Base-by-base conservation (phyloP, 1,284 basidiomycete species). In the Apiotrichum siamense region DNA sequence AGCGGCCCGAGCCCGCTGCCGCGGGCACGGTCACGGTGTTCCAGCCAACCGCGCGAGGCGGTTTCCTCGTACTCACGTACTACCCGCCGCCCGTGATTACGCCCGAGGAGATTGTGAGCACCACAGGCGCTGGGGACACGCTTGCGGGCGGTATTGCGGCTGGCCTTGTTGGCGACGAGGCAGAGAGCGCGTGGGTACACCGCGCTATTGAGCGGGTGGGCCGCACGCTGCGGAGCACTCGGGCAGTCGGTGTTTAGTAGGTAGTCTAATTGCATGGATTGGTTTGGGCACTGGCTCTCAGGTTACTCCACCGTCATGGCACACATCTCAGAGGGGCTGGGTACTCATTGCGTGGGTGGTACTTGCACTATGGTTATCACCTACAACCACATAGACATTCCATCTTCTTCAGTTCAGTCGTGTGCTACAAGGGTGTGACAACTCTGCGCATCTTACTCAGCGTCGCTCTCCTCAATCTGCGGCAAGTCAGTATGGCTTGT, bases 121-220 rank as follows among this genome's bases (percentile, higher is more conserved):
- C 89, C 11, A 96, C 91, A 0, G 92, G 92, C 3, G 91, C 88
- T 2, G 92, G 92, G 0, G 91, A 97, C 71, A 84, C 88, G 3
- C 80, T 93, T 20, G 88, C 88, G 4, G 90, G 89, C 9, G 80
- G 84, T 0, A 65, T 92, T 20, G 70, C 76, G 17, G 66, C 73
- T 13, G 69, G 69, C 2, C 49, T 75, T 31, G 29, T 66, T 2
- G 21, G 43, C 11, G 52, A 49, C 0, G 21, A 25, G 24, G 50
- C 24, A 4, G 52, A 53, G 39, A 13, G 17, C 12, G 61, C 52
- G 36, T 70, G 61, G 58, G 62, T 70, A 1, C 29, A 32, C 11
- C 44, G 20, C n/a, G 68, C 68, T 10, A 38, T 70, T 36, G 55
- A 65, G 20, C 32, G 60, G 3, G 68, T 68, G 0, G 60, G 54